Base-by-base conservation (phyloP, 1,284 basidiomycete genomes). In the Gymnopus androsaceus region DNA sequence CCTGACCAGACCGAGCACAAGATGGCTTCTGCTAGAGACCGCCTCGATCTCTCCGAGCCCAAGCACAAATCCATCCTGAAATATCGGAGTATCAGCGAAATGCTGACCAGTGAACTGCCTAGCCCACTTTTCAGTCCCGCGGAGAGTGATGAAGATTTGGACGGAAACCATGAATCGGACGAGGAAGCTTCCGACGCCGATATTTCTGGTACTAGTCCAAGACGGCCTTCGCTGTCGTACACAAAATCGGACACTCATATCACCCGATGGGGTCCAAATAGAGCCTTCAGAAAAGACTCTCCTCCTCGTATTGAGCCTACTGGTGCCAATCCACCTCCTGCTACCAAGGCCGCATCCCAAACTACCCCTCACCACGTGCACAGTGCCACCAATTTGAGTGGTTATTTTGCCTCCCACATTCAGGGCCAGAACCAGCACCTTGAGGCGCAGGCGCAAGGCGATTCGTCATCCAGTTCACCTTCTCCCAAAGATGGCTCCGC, bases 51-150 rank as follows among this genome's bases (percentile, higher is more conserved):
- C 47, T 69, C 71, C 41, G 66, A 67, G 27, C 60, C 68, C 6
- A 70, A 70, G 28, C 84, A 82, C 64, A 98, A 98, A 74, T 92
- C 96, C 45, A 99, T 99, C 60, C 82, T 99, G 65, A 99, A 99
- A 75, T 92, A 97, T 70, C 88, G 96, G 28, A 95, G 92, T 61
- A 89, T 99, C 60, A 85, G 88, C 59, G 92, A 99, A 69, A 85
- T 98, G 60, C 88, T 99, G 42, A 84, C 83, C 4, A 79, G 78
- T 51, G 81, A 84, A 59, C 74, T 84, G 7, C 80, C 80, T 34
- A 82, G 82, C 62, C 85, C 80, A 60, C 75, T 85, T 65, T 76
- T 86, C 73, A 75, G 79, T 69, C 73, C 82, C 60, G 64, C 69
- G 21, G 75, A 76, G 23, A 75, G 73, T 38, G 75, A 80, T 47